Base-by-base conservation (phyloP, 257 asterid species). In the Henckelia pumila region DNA sequence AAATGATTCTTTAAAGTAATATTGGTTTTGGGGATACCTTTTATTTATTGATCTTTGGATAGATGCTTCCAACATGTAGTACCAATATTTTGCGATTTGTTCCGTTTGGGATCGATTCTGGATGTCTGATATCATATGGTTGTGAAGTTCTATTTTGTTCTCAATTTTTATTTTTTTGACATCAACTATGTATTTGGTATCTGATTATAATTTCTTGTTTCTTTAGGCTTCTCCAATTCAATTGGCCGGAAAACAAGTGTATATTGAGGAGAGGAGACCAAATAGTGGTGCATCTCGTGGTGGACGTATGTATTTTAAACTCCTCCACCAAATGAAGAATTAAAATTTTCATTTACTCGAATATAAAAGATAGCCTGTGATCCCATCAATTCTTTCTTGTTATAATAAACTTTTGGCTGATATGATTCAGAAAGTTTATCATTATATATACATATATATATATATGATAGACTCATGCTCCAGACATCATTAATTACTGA, bases 221-320 rank as follows among this genome's bases (percentile, higher is more conserved):
- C 30, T 56, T 16, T 61, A 84, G 90, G 90, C 88, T 49, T 85
- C 90, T 28, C 88, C 88, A 4, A 33, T 82, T 58, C 79, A 71
- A 63, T 44, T 85, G 59, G 82, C 53, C 57, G 82, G 85, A 72
- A 73, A 73, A 56, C 79, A 59, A 78, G 88, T 78, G 60, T 78
- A 74, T 63, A 74, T 82, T 59, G 88, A 85, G 70, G 77, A 76
- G 73, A 82, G 82, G 71, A 76, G 76, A 78, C 66, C 78, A 56
- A 73, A 37, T 67, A 66, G 63, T 64, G 68, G 68, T 32, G 50
- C 71, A 65, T 53, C 80, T 56, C 83, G 82, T 68, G 83, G 86
- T 64, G 84, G 78, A 47, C 75, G 84, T 82, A 80, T 32, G 85
- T 74, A 56, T 62, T 67, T 74, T 20, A 2, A 58, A 16, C 61